These are phyloP conservation scores for Yarrowia sp. DNA, from an alignment of 805 yeast genomes.

Conservation along the genomic window DNA sequence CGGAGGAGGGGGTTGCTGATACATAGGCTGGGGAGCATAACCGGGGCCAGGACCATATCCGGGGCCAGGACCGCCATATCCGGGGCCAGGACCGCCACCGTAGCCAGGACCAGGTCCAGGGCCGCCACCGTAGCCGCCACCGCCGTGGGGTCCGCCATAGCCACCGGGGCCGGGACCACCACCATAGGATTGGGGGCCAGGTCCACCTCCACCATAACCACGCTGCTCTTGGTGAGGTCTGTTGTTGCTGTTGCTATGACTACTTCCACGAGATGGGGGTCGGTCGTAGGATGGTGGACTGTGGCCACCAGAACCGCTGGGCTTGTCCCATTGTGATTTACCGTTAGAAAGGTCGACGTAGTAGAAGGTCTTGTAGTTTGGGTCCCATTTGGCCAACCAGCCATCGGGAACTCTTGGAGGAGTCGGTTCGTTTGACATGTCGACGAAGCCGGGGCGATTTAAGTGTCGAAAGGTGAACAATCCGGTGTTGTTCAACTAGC, in stretches of 20 bases:
- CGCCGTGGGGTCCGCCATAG: constrained; percentile 21
- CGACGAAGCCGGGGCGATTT: background rate
- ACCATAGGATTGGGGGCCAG: background rate
- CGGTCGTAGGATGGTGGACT: constrained; percentile 43
- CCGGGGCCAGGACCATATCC: constrained; percentile 41
- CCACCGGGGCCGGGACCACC: constrained; percentile 23
- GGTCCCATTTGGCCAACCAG: constrained; percentile 52
- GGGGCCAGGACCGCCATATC: constrained; percentile 42
- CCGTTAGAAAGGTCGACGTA: constrained; percentile 77
- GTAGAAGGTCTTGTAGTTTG: constrained; percentile 69
- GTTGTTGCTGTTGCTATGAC: constrained; percentile 41
- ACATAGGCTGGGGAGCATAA: constrained; percentile 47
- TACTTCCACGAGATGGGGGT: constrained; percentile 44
- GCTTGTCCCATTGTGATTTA: constrained; percentile 91
- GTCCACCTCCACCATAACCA: constrained; percentile 45
- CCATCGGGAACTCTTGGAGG: constrained; percentile 48
- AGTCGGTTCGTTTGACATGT: constrained; percentile 42
- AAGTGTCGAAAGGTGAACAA: background rate
- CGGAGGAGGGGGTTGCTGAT: constrained; percentile 47
- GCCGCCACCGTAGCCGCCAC: constrained; percentile 27
- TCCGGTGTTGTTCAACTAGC: background rate
- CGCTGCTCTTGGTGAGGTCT: constrained; percentile 45
- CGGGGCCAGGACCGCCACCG: constrained; percentile 33
- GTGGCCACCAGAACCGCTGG: constrained; percentile 49
- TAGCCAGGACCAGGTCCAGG: constrained; percentile 36